Evolutionary conservation across 805 yeast genomes (phyloP).

Genomic region (Candida montana): DNA sequence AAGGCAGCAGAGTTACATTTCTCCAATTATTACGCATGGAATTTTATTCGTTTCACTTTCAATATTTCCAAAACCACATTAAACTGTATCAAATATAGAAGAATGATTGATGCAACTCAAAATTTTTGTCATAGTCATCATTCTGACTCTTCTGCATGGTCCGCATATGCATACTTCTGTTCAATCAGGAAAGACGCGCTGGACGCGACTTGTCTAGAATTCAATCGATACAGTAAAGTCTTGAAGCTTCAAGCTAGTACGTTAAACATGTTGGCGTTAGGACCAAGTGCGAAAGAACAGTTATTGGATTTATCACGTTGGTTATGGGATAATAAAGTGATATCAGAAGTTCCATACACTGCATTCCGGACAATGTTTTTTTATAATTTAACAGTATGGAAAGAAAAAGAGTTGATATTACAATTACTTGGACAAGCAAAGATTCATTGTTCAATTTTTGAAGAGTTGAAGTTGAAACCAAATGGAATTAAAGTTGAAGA

Average conservation of each 20-base stretch:
- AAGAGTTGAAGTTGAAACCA: constrained; percentile 14
- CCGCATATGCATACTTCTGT: constrained; percentile 16
- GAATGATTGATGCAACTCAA: constrained; percentile 6
- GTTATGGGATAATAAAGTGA: constrained; percentile 19
- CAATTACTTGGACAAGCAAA: constrained; percentile 17
- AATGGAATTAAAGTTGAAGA: constrained; percentile 11
- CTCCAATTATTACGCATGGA: constrained; percentile 38
- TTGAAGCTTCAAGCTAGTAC: neutral
- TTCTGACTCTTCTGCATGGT: constrained; percentile 34
- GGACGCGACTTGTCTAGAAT: constrained; percentile 11
- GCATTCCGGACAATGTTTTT: constrained; percentile 14
- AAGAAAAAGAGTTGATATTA: constrained; percentile 13
- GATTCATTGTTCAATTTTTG: constrained; percentile 17
- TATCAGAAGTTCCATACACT: constrained; percentile 18
- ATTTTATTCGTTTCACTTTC: constrained; percentile 28
- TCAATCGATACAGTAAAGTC: constrained; percentile 5
- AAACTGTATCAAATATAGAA: neutral
- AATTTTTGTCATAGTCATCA: constrained; percentile 24
- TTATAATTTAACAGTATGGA: constrained; percentile 12
- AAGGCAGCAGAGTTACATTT: constrained; percentile 29
- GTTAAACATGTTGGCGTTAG: neutral
- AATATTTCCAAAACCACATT: constrained; percentile 17
- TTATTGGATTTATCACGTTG: constrained; percentile 15
- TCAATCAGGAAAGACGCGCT: constrained; percentile 9
- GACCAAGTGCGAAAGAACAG: constrained; percentile 9